Conservation (phyloP, 257 asterid species). For the Lycium barbarum region DNA sequence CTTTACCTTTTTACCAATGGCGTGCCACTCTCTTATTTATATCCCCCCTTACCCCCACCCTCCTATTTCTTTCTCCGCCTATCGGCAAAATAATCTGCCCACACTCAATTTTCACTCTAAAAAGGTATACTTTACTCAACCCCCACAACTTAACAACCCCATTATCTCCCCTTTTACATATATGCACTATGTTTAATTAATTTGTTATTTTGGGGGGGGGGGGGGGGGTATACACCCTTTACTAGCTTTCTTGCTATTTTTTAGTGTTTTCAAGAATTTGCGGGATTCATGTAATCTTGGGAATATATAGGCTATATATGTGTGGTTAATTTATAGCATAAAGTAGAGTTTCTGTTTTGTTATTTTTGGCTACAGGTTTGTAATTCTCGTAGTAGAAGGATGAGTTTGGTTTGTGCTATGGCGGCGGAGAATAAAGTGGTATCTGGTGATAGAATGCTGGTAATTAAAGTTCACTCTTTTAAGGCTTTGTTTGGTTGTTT, state of each 20-base stretch:
- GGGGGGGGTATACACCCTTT: not conserved
- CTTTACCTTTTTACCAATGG: conserved; percentile 20
- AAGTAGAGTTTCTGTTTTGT: not conserved
- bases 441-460: conserved; percentile 85
- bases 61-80: conserved; percentile 38
- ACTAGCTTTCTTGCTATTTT: not conserved
- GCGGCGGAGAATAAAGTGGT: conserved; percentile 54
- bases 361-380: not conserved
- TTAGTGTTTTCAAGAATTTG: not conserved
- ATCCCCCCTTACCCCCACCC: conserved; percentile 19
- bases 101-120: conserved; percentile 47
- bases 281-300: not conserved
- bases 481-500: not conserved
- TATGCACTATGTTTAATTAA: not conserved
- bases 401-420: conserved; percentile 51
- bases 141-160: not conserved
- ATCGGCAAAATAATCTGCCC: conserved; percentile 47
- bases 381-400: conserved; percentile 31
- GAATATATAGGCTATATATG: not conserved
- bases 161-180: conserved; percentile 14
- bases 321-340: not conserved
- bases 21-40: conserved; percentile 17
- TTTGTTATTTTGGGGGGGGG: not conserved
- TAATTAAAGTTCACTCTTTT: conserved; percentile 38
- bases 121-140: conserved; percentile 13